A percentile compares a stretch with the other conserved stretches of the same genome.
phyloP scores from a whole-genome alignment of 2,329 filamentous ascomycete genomes.

The Ascosphaera acerosa region DNA sequence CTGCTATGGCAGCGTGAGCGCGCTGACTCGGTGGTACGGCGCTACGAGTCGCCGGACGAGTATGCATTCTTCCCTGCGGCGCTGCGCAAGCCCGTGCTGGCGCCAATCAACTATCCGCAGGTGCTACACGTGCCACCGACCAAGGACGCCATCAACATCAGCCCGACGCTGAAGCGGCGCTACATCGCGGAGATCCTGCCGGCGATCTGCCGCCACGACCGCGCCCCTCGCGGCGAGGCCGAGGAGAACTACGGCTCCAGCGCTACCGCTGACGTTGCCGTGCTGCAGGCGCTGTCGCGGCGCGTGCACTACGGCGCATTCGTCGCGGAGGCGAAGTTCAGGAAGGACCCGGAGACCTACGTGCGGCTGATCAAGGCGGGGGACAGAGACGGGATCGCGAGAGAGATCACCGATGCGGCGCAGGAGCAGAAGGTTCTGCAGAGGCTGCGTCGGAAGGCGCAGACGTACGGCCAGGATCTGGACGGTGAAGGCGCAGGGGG shows the following conservation, averaged over 20 bases:
- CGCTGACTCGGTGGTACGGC: conserved; percentile 74
- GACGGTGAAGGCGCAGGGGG: conserved; percentile 22
- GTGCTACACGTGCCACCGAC: conserved; percentile 57
- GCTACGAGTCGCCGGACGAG: conserved; percentile 90
- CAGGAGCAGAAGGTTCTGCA: conserved; percentile 87
- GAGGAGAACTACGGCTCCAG: conserved; percentile 91
- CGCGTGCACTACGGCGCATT: conserved; percentile 97
- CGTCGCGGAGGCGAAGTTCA: conserved; percentile 88
- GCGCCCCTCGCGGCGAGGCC: conserved; percentile 54
- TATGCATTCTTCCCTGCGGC: conserved; percentile 85
- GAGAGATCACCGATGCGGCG: conserved; percentile 66
- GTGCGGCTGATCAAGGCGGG: conserved; percentile 56
- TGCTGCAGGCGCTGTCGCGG: conserved; percentile 68
- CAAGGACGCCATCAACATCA: conserved; percentile 76
- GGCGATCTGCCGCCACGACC: conserved; percentile 45
- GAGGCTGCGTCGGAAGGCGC: conserved; percentile 62
- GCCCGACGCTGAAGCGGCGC: conserved; percentile 58
- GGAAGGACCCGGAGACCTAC: conserved; percentile 54
- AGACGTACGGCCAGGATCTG: conserved; percentile 82
- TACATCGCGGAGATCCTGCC: conserved; percentile 72
- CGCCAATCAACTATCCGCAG: conserved; percentile 62
- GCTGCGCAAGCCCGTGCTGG: conserved; percentile 58
- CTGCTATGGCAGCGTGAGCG: conserved; percentile 73
- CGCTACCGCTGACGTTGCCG: conserved; percentile 72
- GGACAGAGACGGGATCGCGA: conserved; percentile 59